Conservation (phyloP, 208 protist genomes). For the Trichomonas tenax region DNA sequence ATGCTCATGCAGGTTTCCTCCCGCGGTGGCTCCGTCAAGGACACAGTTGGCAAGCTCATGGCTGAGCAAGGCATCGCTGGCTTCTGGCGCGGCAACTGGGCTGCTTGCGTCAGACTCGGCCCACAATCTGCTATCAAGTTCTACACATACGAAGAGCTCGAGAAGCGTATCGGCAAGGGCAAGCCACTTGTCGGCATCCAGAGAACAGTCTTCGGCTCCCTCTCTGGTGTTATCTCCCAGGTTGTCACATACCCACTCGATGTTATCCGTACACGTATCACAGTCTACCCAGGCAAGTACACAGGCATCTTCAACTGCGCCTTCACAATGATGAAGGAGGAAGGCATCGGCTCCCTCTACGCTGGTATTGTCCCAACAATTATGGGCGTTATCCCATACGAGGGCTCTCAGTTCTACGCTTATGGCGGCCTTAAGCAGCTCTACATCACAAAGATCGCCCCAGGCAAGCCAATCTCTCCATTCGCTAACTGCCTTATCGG, state of each 20-base stretch:
- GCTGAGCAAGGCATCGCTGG: not conserved
- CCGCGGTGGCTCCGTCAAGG: not conserved
- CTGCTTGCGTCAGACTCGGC: not conserved
- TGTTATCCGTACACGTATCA: not conserved
- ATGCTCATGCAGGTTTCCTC: slow-evolving; percentile 21
- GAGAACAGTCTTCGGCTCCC: not conserved
- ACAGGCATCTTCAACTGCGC: not conserved
- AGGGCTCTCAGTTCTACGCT: slow-evolving; percentile 2
- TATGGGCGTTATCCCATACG: slow-evolving; percentile 21
- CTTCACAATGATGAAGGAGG: not conserved
- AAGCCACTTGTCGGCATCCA: not conserved
- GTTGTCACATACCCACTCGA: slow-evolving; percentile 19
- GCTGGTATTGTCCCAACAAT: not conserved
- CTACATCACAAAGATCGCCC: not conserved
- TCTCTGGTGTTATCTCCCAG: not conserved
- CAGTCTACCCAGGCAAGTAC: not conserved
- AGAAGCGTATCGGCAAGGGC: not conserved
- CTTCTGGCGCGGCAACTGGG: slow-evolving; percentile 5
- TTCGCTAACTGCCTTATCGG: slow-evolving; percentile 6
- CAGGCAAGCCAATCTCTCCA: slow-evolving; percentile 20
- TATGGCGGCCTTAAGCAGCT: slow-evolving; percentile 1
- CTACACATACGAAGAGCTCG: not conserved
- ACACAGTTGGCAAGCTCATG: not conserved
- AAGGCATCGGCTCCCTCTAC: not conserved
- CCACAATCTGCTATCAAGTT: slow-evolving; percentile 21